These are phyloP conservation scores for Liriodendron chinense DNA, from an alignment of 164 flowering plant species.

Conservation along the genomic window DNA sequence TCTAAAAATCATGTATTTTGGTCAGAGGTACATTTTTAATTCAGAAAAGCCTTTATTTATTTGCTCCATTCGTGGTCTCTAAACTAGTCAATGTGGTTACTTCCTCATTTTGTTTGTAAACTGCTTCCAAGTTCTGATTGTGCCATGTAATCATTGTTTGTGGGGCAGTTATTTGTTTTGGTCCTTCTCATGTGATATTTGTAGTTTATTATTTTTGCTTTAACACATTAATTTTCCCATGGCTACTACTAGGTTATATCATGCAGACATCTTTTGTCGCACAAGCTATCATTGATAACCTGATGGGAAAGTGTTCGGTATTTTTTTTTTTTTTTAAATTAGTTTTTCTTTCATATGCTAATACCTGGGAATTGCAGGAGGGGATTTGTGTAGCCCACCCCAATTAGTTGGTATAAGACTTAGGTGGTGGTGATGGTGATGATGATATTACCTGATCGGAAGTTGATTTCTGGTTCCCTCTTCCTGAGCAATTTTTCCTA, in stretches of 20 bases:
- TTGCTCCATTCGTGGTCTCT: background rate
- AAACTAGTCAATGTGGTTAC: background rate
- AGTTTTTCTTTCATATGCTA: too few species aligned
- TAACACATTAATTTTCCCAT: background rate
- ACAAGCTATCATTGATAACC: background rate
- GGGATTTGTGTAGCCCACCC: background rate
- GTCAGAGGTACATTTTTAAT: constrained; percentile 53
- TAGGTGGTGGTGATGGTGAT: background rate
- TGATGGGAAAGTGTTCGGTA: background rate
- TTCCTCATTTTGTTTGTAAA: background rate
- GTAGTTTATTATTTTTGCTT: background rate
- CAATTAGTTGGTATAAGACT: background rate
- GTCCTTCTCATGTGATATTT: background rate
- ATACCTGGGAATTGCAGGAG: too few species aligned
- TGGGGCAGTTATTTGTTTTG: too few species aligned
- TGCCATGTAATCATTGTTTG: too few species aligned
- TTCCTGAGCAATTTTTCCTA: too few species aligned
- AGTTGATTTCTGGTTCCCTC: too few species aligned
- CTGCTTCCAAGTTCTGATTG: background rate
- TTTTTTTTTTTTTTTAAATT: background rate
- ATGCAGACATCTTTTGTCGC: background rate
- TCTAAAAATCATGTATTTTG: constrained; percentile 86
- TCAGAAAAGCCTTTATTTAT: background rate
- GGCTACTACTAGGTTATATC: background rate
- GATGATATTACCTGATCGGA: too few species aligned